phyloP scores from a whole-genome alignment of 441 rosid species.

The Adansonia madagascariensis region DNA sequence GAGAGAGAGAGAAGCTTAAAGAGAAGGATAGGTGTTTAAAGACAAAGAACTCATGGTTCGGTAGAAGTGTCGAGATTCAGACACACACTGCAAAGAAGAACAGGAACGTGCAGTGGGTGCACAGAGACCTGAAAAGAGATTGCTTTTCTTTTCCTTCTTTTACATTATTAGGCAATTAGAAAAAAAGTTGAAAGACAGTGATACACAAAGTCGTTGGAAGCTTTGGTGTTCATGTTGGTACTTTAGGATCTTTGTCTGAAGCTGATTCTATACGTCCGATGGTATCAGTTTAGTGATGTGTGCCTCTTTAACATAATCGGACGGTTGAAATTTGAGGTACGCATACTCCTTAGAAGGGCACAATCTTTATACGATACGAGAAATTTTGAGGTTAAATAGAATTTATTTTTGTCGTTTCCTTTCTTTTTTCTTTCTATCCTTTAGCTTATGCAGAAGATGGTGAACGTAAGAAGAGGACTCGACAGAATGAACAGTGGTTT shows the following conservation, averaged over 20 bases:
- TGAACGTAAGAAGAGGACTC: neutral
- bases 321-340: slow-evolving; percentile 28
- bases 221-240: slow-evolving; percentile 10
- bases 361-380: neutral
- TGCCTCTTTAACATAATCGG: slow-evolving; percentile 25
- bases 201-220: slow-evolving; percentile 16
- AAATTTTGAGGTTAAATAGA: neutral
- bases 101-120: slow-evolving; percentile 31
- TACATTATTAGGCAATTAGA: neutral
- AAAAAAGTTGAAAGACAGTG: neutral
- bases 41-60: slow-evolving; percentile 29
- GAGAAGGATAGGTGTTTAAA: slow-evolving; percentile 22
- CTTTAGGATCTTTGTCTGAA: slow-evolving; percentile 30
- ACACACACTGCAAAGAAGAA: slow-evolving; percentile 28
- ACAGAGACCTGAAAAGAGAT: slow-evolving; percentile 23
- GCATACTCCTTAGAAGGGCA: neutral
- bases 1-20: neutral
- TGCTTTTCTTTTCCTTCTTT: neutral
- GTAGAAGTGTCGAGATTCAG: slow-evolving; percentile 18
- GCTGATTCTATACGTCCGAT: slow-evolving; percentile 44
- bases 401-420: neutral
- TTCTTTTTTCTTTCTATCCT: neutral
- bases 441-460: neutral
- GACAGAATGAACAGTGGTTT: neutral
- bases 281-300: slow-evolving; percentile 27